These are phyloP conservation scores for Solidago caesia DNA, from an alignment of 129 eudicot genomes.

Conservation along the genomic window DNA sequence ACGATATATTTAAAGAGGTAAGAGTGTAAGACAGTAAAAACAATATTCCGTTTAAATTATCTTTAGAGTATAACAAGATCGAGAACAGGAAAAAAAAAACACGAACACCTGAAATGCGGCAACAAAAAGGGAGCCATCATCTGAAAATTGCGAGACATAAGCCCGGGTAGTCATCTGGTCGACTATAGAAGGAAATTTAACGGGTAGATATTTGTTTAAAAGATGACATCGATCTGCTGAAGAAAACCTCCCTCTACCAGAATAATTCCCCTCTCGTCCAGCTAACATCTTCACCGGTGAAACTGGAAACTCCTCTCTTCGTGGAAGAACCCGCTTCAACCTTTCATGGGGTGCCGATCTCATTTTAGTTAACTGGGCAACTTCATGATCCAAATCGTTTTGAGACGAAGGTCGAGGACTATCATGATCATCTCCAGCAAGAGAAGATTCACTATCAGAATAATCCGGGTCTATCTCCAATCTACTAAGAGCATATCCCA, in stretches of 20 bases:
- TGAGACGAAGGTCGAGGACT: conserved; percentile 21
- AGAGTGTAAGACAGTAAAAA: neutral
- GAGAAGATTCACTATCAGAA: conserved; percentile 47
- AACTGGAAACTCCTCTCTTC: conserved; percentile 47
- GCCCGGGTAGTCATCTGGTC: conserved; percentile 82
- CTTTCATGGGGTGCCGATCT: conserved; percentile 57
- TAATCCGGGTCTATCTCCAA: conserved; percentile 56
- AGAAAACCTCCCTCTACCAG: conserved; percentile 81
- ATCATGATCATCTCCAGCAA: conserved; percentile 27
- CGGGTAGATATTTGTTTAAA: conserved; percentile 70
- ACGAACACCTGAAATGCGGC: conserved; percentile 85
- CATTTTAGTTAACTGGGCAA: conserved; percentile 75
- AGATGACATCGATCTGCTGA: conserved; percentile 71
- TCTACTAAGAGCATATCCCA: conserved; percentile 78
- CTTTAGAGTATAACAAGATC: conserved; percentile 2
- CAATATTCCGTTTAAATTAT: neutral
- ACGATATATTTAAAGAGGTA: neutral
- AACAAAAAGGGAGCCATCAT: conserved; percentile 83
- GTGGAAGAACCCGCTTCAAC: conserved; percentile 44
- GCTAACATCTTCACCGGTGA: conserved; percentile 78
- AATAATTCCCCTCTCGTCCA: conserved; percentile 77
- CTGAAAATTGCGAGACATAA: conserved; percentile 86
- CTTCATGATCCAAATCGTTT: conserved; percentile 53
- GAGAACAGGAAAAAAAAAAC: neutral
- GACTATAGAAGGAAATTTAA: conserved; percentile 59